Evolutionary conservation across 805 yeast genomes (phyloP), one percentile per base, ranked within the genome.

Genomic region (Wickerhamiella siamensis): DNA sequence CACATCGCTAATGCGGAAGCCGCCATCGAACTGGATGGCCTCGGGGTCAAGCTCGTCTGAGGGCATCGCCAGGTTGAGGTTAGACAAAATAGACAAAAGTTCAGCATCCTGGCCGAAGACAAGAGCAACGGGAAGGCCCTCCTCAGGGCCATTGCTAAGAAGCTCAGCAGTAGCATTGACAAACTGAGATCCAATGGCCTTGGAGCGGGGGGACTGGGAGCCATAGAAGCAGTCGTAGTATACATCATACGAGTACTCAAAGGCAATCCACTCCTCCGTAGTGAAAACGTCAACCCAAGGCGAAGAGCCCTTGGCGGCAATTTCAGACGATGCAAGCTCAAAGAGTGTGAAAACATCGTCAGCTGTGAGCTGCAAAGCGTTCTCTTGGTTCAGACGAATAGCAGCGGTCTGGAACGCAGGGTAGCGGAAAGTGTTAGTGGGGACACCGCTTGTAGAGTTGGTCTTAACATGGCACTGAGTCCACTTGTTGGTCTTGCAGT

Each of bases 21-120:
- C 57, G 43, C 66, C 59, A 31, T 64, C 62, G 59, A 72, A 70
- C 9, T 64, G 65, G 36, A 71, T 60, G 8, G 21, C 16, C 26
- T 27, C 32, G n/a, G 32, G 18, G 16, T 19, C 31, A 20, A 36
- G 32, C 5, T 14, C 15, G 3, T 22, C 31, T 5, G 18, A 15
- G 33, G 31, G 32, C 10, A 6, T 8, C 12, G 16, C 26, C n/a
- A 74, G 43, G 1, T 77, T 77, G 22, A 72, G 55, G 3, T 73
- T 67, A 19, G 74, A 55, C 38, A 67, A 62, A 50, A 66, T 64
- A 12, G 66, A 60, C 43, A 69, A 69, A 34, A 73, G 57, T 51
- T 74, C 75, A 32, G 75, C 69, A 53, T 74, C 79, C 54, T 74
- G 79, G 17, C 69, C 58, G 53, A 74, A 73, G 17, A 66, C 62